These are phyloP conservation scores for Phytopythium vexans DNA, from an alignment of 352 stramenopile genomes.

Conservation along the genomic window DNA sequence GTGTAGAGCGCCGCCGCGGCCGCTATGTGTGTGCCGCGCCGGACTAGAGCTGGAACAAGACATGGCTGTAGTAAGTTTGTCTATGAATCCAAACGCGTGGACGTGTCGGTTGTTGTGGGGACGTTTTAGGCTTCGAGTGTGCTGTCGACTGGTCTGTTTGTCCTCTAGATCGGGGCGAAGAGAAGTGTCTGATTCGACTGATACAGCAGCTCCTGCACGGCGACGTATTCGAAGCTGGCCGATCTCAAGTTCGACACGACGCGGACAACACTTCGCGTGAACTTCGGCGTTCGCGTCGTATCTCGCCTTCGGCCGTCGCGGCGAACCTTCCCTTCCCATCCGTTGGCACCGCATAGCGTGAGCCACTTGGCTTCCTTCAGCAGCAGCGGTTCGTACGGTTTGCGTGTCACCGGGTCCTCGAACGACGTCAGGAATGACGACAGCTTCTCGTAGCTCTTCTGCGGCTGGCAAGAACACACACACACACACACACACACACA, in stretches of 20 bases:
- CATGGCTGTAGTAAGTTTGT: no score
- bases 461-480: slow-evolving; percentile 25
- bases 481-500: not conserved
- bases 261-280: slow-evolving; percentile 49
- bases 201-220: slow-evolving; percentile 62
- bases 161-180: slow-evolving; percentile 44
- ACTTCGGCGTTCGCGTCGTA: slow-evolving; percentile 39
- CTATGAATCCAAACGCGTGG: no score
- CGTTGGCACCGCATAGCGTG: slow-evolving; percentile 58
- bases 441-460: slow-evolving; percentile 65
- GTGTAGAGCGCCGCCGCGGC: no score
- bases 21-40: no score
- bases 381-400: slow-evolving; percentile 46
- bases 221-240: slow-evolving; percentile 66
- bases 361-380: slow-evolving; percentile 66
- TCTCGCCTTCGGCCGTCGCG: slow-evolving; percentile 50
- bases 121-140: not conserved
- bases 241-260: slow-evolving; percentile 59
- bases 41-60: no score
- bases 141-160: not conserved
- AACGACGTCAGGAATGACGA: slow-evolving; percentile 48
- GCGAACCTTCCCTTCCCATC: slow-evolving; percentile 63
- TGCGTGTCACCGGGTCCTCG: slow-evolving; percentile 44
- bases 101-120: not conserved
- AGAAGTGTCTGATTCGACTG: slow-evolving; percentile 68